Evolutionary conservation across 495 filamentous ascomycete genomes (phyloP), one percentile per base, ranked within the genome.

Genomic region (Chaetomium cochliodes): DNA sequence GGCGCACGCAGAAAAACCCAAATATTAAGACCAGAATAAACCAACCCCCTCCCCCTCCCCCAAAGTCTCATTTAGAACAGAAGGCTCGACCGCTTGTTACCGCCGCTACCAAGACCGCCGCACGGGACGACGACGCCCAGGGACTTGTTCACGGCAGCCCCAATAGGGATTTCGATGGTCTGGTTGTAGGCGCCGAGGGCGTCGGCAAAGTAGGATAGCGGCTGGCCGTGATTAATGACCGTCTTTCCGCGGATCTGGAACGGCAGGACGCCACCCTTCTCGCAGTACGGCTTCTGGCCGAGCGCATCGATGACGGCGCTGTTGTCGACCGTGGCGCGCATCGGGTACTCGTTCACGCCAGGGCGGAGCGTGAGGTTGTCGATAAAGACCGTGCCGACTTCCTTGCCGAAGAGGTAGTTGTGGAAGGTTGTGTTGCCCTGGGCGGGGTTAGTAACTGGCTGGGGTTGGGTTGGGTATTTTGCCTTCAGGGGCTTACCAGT

Each of bases 401-500:
- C 63, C 44, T 73, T 72, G 62, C 78, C 82, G 51, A 80, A 73
- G 28, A 85, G 78, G 60, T 79, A 82, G 66, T 87, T 83, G 73
- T 83, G 72, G 70, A 90, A 80, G 41, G 87, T 86, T 2, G 86
- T 74, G 69, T 91, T 89, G 65, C 88, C 88, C 86, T 88, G 65
- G 65, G 60, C 73, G 4, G 2, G 22, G 18, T 18, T 23, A 20
- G 15, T 63, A 70, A 67, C 61, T 49, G 15, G 2, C 28, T 12
- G 33, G 55, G 42, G 3, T 26, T 3, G 26, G 18, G 12, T 20
- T 42, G 22, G 23, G 22, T 57, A n/a, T 47, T 18, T 13, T 41
- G 66, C 6, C 12, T 5, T 6, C 15, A 23, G 49, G 6, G 52
- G 73, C 80, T 67, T 80, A 89, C 88, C 74, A 92, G 80, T 22